Percentiles rank a stretch among this genome's conserved stretches.
Evolutionary conservation across 1,139 yeast species (phyloP).

Genomic region (Blastobotrys buckinghamii): DNA sequence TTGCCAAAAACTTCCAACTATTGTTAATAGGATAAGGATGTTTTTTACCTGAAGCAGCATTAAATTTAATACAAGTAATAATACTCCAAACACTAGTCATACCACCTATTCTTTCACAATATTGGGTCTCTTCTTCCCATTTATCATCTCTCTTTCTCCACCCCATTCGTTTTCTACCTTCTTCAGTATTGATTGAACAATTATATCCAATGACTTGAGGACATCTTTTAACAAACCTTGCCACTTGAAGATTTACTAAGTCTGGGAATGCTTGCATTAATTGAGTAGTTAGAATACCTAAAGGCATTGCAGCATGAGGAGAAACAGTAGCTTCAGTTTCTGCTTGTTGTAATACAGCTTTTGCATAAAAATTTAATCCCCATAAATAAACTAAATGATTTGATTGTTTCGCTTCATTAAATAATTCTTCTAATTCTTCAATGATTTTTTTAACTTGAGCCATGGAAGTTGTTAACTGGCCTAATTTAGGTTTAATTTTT

Average conservation of each 20-base stretch:
- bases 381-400: conserved; percentile 56
- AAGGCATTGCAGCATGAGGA: conserved; percentile 71
- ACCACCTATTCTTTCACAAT: conserved; percentile 83
- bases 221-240: conserved; percentile 86
- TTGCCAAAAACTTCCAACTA: conserved; percentile 67
- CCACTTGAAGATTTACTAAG: conserved; percentile 59
- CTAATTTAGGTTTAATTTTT: conserved; percentile 79
- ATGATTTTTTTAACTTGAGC: conserved; percentile 49
- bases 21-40: conserved; percentile 51
- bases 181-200: conserved; percentile 69
- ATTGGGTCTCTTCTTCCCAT: conserved; percentile 74
- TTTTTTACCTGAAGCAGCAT: conserved; percentile 26
- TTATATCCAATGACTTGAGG: conserved; percentile 82
- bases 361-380: conserved; percentile 76
- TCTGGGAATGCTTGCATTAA: conserved; percentile 57
- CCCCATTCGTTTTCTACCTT: conserved; percentile 81
- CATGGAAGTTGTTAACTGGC: conserved; percentile 75
- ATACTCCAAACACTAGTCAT: conserved; percentile 77
- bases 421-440: conserved; percentile 44
- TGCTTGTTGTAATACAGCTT: conserved; percentile 83
- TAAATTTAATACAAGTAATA: conserved; percentile 42
- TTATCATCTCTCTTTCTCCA: conserved; percentile 58
- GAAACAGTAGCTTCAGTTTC: conserved; percentile 86
- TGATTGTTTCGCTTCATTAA: conserved; percentile 41
- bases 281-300: conserved; percentile 59